Evolutionary conservation across 1,284 basidiomycete species (phyloP).

Genomic region (Somion occarium): DNA sequence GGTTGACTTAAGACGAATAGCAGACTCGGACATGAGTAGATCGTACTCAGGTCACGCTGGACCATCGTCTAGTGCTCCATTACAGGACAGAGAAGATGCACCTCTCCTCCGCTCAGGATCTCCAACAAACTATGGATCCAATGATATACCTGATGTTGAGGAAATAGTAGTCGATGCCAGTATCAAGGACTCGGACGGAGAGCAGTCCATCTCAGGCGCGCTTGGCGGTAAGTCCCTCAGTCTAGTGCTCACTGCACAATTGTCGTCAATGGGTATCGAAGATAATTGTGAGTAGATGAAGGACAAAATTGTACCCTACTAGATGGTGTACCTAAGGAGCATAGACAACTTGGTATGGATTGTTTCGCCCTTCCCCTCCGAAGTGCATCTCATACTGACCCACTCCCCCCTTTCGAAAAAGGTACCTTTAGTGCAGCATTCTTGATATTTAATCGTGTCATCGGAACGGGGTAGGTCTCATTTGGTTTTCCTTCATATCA

Average conservation of each 20-base stretch:
- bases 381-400: not conserved
- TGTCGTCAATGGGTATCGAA: no score
- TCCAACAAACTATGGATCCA: not conserved
- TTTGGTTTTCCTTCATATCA: not conserved
- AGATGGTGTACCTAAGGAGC: not conserved
- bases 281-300: no score
- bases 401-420: constrained; percentile 13
- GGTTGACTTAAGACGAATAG: no score
- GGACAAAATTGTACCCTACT: no score
- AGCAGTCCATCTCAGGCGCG: no score
- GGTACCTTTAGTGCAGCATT: constrained; percentile 59
- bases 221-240: no score
- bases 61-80: not conserved
- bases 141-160: not conserved
- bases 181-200: not conserved
- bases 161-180: not conserved
- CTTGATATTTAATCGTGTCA: constrained; percentile 72
- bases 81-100: not conserved
- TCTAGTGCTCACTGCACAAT: no score
- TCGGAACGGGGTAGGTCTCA: constrained; percentile 62
- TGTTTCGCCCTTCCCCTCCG: not conserved
- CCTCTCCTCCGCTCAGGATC: not conserved
- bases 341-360: constrained; percentile 18
- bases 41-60: no score
- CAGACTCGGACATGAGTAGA: no score